These are phyloP conservation scores for Lantana camara DNA, from an alignment of 257 asterid species.

Conservation along the genomic window DNA sequence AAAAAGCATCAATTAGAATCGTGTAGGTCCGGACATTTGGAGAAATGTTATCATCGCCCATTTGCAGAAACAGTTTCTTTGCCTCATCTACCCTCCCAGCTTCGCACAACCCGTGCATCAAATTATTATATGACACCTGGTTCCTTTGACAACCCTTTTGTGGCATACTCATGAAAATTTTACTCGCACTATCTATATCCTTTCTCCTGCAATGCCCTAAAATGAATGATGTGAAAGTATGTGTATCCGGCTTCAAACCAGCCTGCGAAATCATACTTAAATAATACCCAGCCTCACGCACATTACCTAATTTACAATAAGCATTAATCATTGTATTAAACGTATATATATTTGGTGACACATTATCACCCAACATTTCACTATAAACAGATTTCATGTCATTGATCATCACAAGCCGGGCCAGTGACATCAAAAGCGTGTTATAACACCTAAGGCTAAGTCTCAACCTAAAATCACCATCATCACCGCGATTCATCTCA, in stretches of 20 bases:
- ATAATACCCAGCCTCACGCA: constrained; percentile 57
- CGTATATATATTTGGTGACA: constrained; percentile 70
- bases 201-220: constrained; percentile 73
- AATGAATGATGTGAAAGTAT: constrained; percentile 73
- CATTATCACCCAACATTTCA: constrained; percentile 62
- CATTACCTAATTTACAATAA: constrained; percentile 67
- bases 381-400: constrained; percentile 60
- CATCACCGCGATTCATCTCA: constrained; percentile 46
- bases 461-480: constrained; percentile 38
- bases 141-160: constrained; percentile 64
- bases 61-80: constrained; percentile 43
- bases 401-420: constrained; percentile 54
- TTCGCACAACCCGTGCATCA: constrained; percentile 78
- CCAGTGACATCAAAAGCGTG: constrained; percentile 57
- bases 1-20: constrained; percentile 63
- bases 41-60: constrained; percentile 56
- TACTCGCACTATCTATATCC: constrained; percentile 52
- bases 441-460: constrained; percentile 58
- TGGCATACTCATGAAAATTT: constrained; percentile 52
- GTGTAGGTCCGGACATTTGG: constrained; percentile 77
- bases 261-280: constrained; percentile 59
- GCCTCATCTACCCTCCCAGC: constrained; percentile 60
- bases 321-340: constrained; percentile 74
- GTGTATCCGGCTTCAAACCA: constrained; percentile 67
- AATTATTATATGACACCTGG: constrained; percentile 62